Conservation (phyloP, 1,284 basidiomycete genomes). For the Sanghuangporus baumii region DNA sequence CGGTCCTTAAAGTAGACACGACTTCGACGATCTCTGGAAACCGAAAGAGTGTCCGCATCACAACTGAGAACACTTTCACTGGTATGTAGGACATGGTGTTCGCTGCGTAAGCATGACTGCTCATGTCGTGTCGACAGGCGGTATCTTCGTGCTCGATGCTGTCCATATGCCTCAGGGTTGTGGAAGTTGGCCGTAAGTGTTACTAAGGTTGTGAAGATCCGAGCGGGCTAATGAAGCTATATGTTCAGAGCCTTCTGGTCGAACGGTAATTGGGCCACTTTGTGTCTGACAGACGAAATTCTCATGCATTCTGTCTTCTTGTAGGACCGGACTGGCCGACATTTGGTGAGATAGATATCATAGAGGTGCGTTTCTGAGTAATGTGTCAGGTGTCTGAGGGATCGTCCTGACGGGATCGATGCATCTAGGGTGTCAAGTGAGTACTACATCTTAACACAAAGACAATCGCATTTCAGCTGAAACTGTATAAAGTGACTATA, state of each 20-base stretch:
- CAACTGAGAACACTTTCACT: slow-evolving; percentile 55
- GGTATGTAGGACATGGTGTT: slow-evolving; percentile 1
- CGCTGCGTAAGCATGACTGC: not conserved
- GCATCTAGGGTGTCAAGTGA: slow-evolving; percentile 6
- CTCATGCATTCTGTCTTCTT: not conserved
- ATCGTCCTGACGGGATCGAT: slow-evolving; percentile 18
- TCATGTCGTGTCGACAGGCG: slow-evolving; percentile 33
- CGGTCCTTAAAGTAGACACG: slow-evolving; percentile 81
- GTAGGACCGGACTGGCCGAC: slow-evolving; percentile 67
- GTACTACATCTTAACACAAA: not conserved
- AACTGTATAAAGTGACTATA: slow-evolving; percentile 54
- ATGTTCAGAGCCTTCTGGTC: slow-evolving; percentile 42
- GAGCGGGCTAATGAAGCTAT: not conserved
- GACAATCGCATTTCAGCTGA: not conserved
- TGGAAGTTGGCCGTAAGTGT: slow-evolving; percentile 70
- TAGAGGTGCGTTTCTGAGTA: slow-evolving; percentile 44
- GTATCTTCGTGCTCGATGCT: slow-evolving; percentile 75
- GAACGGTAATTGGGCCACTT: slow-evolving; percentile 28
- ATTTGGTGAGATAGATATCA: slow-evolving; percentile 80
- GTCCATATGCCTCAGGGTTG: slow-evolving; percentile 91
- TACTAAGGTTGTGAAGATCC: not conserved
- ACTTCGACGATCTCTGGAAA: slow-evolving; percentile 60
- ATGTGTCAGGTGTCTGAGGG: not conserved
- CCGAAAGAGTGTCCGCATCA: slow-evolving; percentile 74
- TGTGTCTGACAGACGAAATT: not conserved